Conservation (phyloP, 1,284 basidiomycete genomes). For the Microbotryum intermedium region DNA sequence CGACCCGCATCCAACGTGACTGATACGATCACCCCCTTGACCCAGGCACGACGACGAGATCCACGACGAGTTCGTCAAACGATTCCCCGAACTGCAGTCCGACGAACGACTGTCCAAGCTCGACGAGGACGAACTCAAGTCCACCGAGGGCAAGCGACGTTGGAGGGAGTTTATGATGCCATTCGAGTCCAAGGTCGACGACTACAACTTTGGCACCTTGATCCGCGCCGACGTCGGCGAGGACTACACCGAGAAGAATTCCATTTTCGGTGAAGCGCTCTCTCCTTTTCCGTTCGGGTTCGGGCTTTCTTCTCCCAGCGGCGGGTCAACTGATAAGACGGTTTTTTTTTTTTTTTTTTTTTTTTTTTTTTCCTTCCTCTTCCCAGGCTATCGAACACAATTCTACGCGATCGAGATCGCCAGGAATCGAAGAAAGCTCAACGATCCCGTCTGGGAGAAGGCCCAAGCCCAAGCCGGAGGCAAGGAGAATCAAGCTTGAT, state of each 20-base stretch:
- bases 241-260: conserved; percentile 87
- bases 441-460: conserved; percentile 75
- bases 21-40: conserved; percentile 6
- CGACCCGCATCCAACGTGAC: background rate
- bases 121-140: conserved; percentile 95
- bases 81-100: conserved; percentile 74
- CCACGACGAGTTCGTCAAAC: conserved; percentile 61
- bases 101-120: conserved; percentile 58
- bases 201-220: conserved; percentile 95
- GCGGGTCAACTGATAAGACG: background rate
- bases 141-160: conserved; percentile 71
- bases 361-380: conserved; percentile 10
- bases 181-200: conserved; percentile 59
- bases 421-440: conserved; percentile 82
- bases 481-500: background rate
- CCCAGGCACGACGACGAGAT: conserved; percentile 84
- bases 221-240: conserved; percentile 70
- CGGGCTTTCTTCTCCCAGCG: background rate
- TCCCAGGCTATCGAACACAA: conserved; percentile 47
- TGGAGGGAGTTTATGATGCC: conserved; percentile 86
- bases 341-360: background rate
- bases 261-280: conserved; percentile 66
- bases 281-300: background rate
- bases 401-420: conserved; percentile 95
- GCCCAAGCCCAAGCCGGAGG: conserved; percentile 44